phyloP scores from a whole-genome alignment of 305 asterid genomes.

The Solanum hybrid region DNA sequence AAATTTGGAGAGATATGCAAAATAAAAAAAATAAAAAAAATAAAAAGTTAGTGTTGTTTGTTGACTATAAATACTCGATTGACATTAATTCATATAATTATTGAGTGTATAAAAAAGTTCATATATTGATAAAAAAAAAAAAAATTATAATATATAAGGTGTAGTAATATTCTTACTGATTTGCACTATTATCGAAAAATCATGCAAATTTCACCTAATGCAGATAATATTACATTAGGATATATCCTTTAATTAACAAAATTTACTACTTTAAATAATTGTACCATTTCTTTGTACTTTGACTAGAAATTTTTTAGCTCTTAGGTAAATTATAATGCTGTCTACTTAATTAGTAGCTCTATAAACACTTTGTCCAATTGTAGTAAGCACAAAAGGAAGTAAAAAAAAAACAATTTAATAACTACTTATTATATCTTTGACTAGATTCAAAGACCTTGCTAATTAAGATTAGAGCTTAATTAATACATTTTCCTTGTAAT shows the following conservation, averaged over 20 bases:
- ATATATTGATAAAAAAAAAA: not conserved
- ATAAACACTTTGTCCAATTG: not conserved
- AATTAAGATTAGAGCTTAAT: not conserved
- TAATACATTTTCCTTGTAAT: not conserved
- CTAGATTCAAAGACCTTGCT: not conserved
- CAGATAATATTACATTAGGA: not conserved
- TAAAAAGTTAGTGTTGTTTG: not conserved
- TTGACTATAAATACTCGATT: not conserved
- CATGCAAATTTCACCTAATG: not conserved
- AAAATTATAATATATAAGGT: not conserved
- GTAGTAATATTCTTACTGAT: fast-evolving
- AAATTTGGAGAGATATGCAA: not conserved
- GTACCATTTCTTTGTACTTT: not conserved
- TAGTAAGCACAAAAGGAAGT: not conserved
- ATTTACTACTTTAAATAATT: not conserved
- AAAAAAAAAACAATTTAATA: not conserved
- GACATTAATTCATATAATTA: not conserved
- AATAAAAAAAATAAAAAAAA: no score
- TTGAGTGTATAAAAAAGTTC: not conserved
- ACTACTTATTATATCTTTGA: not conserved
- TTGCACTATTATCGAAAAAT: not conserved
- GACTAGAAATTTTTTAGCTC: not conserved
- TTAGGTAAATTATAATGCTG: not conserved
- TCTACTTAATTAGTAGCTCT: not conserved
- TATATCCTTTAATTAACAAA: not conserved